phyloP scores from a whole-genome alignment of 2,329 filamentous ascomycete genomes.

The Fusarium continuum region DNA sequence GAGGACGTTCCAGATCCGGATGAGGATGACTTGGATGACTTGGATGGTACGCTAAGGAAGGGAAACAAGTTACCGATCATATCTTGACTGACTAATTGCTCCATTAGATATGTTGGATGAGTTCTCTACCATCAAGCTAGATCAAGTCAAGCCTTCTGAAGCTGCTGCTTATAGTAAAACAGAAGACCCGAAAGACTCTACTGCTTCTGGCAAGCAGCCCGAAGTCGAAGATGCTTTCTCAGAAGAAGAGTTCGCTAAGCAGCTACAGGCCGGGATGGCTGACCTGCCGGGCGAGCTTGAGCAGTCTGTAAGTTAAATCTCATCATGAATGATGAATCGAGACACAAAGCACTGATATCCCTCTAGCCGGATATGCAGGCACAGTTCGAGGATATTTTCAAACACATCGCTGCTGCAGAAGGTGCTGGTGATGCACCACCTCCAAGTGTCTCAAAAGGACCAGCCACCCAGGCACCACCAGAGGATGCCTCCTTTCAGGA shows the following conservation, averaged over 20 bases:
- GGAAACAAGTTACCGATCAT: not conserved
- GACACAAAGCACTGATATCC: not conserved
- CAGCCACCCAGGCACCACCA: conserved; percentile 49
- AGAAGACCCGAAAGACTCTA: conserved; percentile 49
- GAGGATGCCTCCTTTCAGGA: conserved; percentile 83
- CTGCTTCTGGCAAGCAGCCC: conserved; percentile 36
- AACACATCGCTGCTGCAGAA: conserved; percentile 70
- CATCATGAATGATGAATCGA: not conserved
- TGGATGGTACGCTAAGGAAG: conserved; percentile 73
- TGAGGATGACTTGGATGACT: conserved; percentile 89
- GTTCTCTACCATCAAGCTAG: conserved; percentile 74
- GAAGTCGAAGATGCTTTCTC: conserved; percentile 56
- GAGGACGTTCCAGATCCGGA: conserved; percentile 85
- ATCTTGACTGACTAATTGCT: conserved; percentile 11
- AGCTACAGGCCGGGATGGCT: conserved; percentile 91
- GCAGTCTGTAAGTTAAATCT: conserved; percentile 58
- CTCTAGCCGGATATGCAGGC: conserved; percentile 74
- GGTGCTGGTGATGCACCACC: conserved; percentile 39
- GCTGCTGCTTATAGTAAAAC: conserved; percentile 43
- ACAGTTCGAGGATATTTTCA: conserved; percentile 81
- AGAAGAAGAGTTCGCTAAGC: conserved; percentile 84
- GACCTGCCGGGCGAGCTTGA: conserved; percentile 79
- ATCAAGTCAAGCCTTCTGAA: conserved; percentile 41
- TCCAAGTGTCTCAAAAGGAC: conserved; percentile 38
- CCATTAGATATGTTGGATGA: conserved; percentile 92